Evolutionary conservation across 2,329 filamentous ascomycete species (phyloP).

Genomic region (Stagonosporopsis cucurbitacearum): DNA sequence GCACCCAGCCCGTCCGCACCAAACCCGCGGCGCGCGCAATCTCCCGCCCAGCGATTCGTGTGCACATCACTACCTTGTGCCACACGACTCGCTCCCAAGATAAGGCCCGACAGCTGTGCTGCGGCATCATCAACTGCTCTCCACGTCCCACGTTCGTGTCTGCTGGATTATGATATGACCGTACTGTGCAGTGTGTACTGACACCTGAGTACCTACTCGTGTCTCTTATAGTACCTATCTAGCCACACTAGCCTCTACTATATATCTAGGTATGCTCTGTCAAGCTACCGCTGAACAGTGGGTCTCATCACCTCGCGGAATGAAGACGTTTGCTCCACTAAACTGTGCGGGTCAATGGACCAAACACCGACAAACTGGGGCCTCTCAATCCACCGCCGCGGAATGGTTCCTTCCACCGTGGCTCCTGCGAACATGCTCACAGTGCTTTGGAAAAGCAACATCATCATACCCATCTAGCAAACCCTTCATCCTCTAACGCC

Average conservation of each 20-base stretch:
- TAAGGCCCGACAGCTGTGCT: background rate
- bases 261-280: background rate
- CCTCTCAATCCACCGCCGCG: background rate
- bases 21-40: constrained; percentile 11
- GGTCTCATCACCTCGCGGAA: background rate
- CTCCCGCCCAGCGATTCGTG: constrained; percentile 7
- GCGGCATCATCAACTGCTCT: background rate
- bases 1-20: constrained; percentile 3
- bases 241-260: no score
- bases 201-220: no score
- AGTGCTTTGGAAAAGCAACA: background rate
- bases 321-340: background rate
- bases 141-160: no score
- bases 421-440: background rate
- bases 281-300: background rate
- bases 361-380: background rate
- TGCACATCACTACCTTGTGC: background rate
- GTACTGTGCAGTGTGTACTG: no score
- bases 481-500: background rate
- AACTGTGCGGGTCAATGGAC: background rate
- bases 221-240: no score
- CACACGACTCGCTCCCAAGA: constrained; percentile 1
- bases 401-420: background rate
- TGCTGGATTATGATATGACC: no score
- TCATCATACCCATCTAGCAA: background rate